A percentile compares a stretch with the other conserved stretches of the same genome.
Evolutionary conservation across 202 grass and related monocot genomes (phyloP).

Genomic region (Setaria viridis): DNA sequence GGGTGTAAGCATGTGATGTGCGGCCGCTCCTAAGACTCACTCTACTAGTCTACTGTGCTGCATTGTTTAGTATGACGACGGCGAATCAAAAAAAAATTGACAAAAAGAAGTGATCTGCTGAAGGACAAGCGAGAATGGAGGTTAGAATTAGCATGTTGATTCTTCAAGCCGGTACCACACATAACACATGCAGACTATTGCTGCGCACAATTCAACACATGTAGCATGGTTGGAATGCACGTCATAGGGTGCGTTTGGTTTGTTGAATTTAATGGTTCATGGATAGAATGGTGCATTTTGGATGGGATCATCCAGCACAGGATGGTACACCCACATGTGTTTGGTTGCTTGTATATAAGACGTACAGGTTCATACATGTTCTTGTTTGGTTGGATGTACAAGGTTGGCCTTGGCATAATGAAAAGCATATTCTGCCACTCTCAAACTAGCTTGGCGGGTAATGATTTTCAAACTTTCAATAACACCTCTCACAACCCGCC

Average conservation of each 20-base stretch:
- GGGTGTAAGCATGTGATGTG: conserved; percentile 15
- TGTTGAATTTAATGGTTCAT: too few relatives aligned
- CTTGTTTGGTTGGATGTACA: too few relatives aligned
- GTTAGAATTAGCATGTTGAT: neutral
- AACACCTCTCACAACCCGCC: conserved; percentile 71
- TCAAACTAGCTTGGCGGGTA: conserved; percentile 95
- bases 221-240: too few relatives aligned
- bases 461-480: conserved; percentile 99
- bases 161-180: neutral
- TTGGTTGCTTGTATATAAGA: too few relatives aligned
- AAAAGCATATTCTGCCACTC: conserved; percentile 98
- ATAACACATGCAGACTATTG: neutral
- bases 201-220: neutral
- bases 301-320: too few relatives aligned
- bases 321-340: too few relatives aligned
- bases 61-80: neutral
- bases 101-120: neutral
- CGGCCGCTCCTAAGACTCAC: neutral
- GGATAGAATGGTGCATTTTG: too few relatives aligned
- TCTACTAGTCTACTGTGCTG: neutral
- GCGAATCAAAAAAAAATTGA: too few relatives aligned
- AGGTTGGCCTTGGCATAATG: conserved; percentile 85
- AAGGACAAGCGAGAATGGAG: neutral
- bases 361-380: too few relatives aligned
- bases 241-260: too few relatives aligned